Conservation (phyloP, 2,329 filamentous ascomycete genomes). For the Aspergillus pseudotamarii region DNA sequence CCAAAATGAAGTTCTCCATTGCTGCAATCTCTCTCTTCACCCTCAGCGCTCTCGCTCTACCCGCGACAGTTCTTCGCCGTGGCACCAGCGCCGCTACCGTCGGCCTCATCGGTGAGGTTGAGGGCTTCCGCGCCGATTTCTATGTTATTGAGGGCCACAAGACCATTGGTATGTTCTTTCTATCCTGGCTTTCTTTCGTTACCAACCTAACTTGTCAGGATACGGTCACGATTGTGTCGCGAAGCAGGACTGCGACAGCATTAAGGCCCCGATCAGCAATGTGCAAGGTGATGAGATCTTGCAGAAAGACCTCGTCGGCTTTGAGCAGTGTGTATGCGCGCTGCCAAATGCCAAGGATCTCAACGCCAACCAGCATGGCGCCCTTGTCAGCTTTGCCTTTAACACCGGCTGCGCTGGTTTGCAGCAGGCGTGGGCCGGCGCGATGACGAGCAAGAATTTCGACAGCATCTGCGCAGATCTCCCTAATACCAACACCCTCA, state of each 20-base stretch:
- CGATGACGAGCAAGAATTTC: constrained; percentile 10
- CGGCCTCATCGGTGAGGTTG: neutral
- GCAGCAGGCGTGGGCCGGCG: constrained; percentile 3
- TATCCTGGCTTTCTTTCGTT: neutral
- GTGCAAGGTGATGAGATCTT: constrained; percentile 3
- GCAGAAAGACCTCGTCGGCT: constrained; percentile 6
- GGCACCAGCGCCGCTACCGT: constrained; percentile 4
- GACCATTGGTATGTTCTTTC: neutral
- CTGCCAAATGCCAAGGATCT: constrained; percentile 9
- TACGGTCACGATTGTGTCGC: constrained; percentile 10
- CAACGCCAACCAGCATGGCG: constrained; percentile 11
- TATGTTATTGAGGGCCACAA: constrained; percentile 11
- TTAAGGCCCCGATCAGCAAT: constrained; percentile 3
- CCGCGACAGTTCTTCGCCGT: constrained; percentile 1
- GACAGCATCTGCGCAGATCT: constrained; percentile 1
- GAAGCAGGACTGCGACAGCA: constrained; percentile 7
- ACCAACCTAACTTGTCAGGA: neutral
- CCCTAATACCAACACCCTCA: constrained; percentile 6
- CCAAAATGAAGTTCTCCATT: constrained; percentile 9
- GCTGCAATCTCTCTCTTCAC: constrained; percentile 3
- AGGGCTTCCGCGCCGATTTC: constrained; percentile 6
- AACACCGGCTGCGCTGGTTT: constrained; percentile 9
- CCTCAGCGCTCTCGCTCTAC: neutral
- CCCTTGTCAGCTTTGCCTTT: constrained; percentile 9
- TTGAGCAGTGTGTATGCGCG: constrained; percentile 3